Base-by-base conservation (phyloP, 2,329 filamentous ascomycete genomes). In the Hypomyces perniciosus region DNA sequence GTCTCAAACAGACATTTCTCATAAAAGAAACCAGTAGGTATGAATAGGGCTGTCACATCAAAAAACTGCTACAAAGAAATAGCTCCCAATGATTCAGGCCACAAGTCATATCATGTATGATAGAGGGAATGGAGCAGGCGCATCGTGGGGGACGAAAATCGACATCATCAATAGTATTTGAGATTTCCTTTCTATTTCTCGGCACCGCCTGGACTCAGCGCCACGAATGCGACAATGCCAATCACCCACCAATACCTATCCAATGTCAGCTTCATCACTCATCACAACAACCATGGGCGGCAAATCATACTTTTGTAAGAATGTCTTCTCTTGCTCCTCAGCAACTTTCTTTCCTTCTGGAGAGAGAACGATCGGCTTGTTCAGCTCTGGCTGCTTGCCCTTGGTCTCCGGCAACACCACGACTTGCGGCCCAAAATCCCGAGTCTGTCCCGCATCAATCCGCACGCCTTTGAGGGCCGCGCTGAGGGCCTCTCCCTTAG, bases 161-260 rank as follows among this genome's bases (percentile, higher is more conserved):
- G 20, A 3, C 20, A 20, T 20, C 20, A 20, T 20, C 20, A 20
- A 20, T 20, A 20, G 20, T 20, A 20, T 20, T 20, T 20, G 20
- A 20, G 34, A 34, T 49, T 26, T 39, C 34, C 7, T 29, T 12
- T 72, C 70, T 72, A 78, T 67, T 80, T 79, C 58, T 74, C 72
- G 46, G 46, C 51, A 8, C 72, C 73, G 30, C 75, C 79, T 47
- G 79, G 74, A 45, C 75, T 71, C 55, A 83, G 59, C 6, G 80
- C 63, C 56, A 86, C 63, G 44, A 85, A 59, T 29, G 76, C 69
- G 28, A 73, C 74, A 29, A 80, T 72, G 20, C 69, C 76, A 66
- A 83, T 67, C 58, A 82, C 64, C 82, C 82, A 86, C 83, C 83
- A 86, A 64, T 86, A 86, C 66, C 81, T 84, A 57, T 46, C 50